A percentile compares a stretch with the other conserved stretches of the same genome.
Evolutionary conservation across 1,139 yeast genomes (phyloP).

Genomic region (Hansenula sp.): DNA sequence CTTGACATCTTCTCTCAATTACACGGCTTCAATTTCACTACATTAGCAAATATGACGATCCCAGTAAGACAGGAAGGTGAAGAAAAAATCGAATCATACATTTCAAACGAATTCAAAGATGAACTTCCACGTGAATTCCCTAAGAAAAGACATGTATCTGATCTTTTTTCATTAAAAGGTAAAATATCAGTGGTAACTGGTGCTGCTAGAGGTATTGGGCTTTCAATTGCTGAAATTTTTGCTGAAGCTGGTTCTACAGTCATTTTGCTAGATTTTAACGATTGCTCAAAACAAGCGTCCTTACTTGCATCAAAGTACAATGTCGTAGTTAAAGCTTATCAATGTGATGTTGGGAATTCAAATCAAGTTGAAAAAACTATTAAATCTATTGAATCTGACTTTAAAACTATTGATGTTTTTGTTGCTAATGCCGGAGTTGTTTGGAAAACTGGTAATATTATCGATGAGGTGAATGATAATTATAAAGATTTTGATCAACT

Average conservation of each 20-base stretch:
- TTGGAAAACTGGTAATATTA: constrained; percentile 67
- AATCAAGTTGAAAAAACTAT: constrained; percentile 53
- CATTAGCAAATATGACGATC: background rate
- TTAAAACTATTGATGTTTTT: constrained; percentile 69
- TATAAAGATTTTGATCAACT: constrained; percentile 52
- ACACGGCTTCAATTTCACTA: too few relatives aligned
- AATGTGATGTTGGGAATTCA: constrained; percentile 54
- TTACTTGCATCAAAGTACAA: constrained; percentile 54
- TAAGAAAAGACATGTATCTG: constrained; percentile 43
- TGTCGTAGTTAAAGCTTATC: constrained; percentile 60
- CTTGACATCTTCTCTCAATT: too few relatives aligned
- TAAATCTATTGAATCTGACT: constrained; percentile 55
- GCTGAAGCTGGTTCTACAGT: constrained; percentile 87
- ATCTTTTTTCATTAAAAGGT: constrained; percentile 60
- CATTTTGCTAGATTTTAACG: constrained; percentile 69
- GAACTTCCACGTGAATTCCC: background rate
- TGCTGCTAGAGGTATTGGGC: constrained; percentile 77
- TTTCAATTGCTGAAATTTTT: constrained; percentile 72
- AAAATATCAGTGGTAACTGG: constrained; percentile 82
- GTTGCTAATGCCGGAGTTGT: constrained; percentile 89
- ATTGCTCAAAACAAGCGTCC: constrained; percentile 55
- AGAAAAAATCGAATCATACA: background rate
- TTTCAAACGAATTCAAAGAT: background rate
- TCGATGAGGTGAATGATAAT: constrained; percentile 50
- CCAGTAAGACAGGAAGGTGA: background rate